Conservation (phyloP, 1,284 basidiomycete species). For the Ustilago esculenta region DNA sequence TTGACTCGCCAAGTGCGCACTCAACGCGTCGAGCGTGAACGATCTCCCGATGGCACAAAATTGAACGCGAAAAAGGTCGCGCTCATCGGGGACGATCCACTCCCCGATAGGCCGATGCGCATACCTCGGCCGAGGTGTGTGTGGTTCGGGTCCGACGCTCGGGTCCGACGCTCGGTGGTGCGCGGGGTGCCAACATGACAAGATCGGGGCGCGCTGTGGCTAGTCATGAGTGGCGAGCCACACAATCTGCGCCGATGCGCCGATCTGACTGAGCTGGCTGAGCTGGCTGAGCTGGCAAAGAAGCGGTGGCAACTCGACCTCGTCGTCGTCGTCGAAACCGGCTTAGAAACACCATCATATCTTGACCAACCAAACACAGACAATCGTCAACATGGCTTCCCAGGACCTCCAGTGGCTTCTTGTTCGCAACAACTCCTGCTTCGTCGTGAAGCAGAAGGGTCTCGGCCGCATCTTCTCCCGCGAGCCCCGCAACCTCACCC, state of each 20-base stretch:
- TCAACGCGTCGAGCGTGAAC: conserved; percentile 20
- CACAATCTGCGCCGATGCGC: not conserved
- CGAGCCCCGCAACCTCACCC: conserved; percentile 62
- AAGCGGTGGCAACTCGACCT: no score
- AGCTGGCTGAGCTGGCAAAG: no score
- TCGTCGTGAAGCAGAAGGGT: conserved; percentile 66
- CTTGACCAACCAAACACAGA: conserved; percentile 7
- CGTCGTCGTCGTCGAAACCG: not conserved
- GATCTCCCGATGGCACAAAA: no score
- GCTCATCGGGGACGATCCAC: no score
- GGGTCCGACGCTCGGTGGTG: no score
- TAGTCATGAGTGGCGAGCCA: no score
- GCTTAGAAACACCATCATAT: conserved; percentile 34
- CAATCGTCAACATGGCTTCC: conserved; percentile 48
- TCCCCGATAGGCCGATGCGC: no score
- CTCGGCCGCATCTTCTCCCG: conserved; percentile 64
- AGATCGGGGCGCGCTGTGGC: no score
- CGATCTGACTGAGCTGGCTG: not conserved
- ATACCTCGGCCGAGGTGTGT: no score
- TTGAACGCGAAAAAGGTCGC: no score
- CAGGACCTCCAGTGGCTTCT: conserved; percentile 67
- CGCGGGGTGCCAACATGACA: no score
- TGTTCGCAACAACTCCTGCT: conserved; percentile 59
- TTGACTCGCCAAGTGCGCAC: not conserved
- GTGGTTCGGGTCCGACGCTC: no score